Conservation (phyloP, 2,329 filamentous ascomycete species). For the Penicillium sp. region DNA sequence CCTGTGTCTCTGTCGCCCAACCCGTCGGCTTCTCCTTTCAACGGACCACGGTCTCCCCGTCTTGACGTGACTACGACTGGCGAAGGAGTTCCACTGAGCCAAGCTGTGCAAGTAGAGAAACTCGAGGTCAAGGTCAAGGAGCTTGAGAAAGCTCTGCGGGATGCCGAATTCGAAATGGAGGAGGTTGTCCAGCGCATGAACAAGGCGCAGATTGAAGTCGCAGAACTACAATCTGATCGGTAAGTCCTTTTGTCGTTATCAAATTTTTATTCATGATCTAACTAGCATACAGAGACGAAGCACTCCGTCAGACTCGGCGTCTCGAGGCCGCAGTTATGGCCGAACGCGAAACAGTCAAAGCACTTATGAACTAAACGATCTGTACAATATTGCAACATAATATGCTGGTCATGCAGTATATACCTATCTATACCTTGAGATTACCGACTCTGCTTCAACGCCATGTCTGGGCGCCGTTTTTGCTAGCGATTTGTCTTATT, state of each 20-base stretch:
- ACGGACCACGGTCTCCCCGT: constrained; percentile 55
- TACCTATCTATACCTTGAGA: constrained; percentile 1
- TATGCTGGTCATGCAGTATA: not conserved
- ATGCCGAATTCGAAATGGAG: constrained; percentile 78
- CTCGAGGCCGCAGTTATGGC: constrained; percentile 65
- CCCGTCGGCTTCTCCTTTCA: constrained; percentile 60
- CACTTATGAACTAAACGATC: constrained; percentile 33
- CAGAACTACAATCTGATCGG: constrained; percentile 62
- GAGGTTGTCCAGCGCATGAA: constrained; percentile 81
- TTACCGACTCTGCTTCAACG: not conserved
- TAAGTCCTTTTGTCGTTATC: constrained; percentile 21
- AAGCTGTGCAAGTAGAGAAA: constrained; percentile 68
- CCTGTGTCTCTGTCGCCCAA: constrained; percentile 51
- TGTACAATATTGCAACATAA: constrained; percentile 7
- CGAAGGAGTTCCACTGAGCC: constrained; percentile 55
- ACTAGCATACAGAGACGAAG: constrained; percentile 57
- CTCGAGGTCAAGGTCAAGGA: constrained; percentile 77
- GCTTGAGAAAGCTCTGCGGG: constrained; percentile 73
- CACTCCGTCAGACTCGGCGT: constrained; percentile 65
- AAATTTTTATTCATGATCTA: constrained; percentile 20
- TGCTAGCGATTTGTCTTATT: not conserved
- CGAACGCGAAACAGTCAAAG: constrained; percentile 59
- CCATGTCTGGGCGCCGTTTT: not conserved
- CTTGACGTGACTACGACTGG: constrained; percentile 61
- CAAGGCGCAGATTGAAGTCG: constrained; percentile 75